phyloP scores from a whole-genome alignment of 2,329 filamentous ascomycete genomes.

The Exophiala mesophila region DNA sequence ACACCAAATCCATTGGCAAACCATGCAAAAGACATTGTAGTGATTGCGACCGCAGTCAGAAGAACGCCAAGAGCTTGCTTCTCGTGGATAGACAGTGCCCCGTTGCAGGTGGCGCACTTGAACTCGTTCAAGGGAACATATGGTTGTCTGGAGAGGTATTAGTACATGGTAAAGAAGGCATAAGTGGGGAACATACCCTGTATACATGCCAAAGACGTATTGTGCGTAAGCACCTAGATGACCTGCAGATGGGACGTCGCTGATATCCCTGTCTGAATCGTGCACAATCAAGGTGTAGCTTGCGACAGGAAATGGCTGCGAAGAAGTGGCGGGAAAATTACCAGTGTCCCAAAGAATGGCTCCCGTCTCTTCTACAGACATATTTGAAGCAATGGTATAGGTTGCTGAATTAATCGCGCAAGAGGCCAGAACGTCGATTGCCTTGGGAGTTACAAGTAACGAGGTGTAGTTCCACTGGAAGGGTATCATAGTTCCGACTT shows the following conservation, averaged over 20 bases:
- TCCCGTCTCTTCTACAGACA: constrained; percentile 50
- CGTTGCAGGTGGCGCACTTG: constrained; percentile 53
- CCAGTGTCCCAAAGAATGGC: constrained; percentile 58
- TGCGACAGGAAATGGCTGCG: constrained; percentile 51
- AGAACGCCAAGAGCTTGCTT: constrained; percentile 53
- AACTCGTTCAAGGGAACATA: constrained; percentile 39
- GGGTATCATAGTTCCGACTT: constrained; percentile 58
- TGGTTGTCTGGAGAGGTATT: constrained; percentile 18
- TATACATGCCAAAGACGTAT: constrained; percentile 61
- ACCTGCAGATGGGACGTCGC: constrained; percentile 49
- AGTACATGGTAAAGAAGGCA: background rate
- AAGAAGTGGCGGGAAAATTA: constrained; percentile 46
- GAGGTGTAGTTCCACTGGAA: constrained; percentile 65
- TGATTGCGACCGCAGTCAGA: constrained; percentile 52
- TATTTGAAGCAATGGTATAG: constrained; percentile 59
- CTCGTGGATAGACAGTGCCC: constrained; percentile 49
- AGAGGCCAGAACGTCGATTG: constrained; percentile 58
- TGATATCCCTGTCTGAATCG: constrained; percentile 51
- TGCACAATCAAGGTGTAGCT: constrained; percentile 61
- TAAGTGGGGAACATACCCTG: constrained; percentile 31
- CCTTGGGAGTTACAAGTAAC: constrained; percentile 53
- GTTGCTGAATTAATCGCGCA: constrained; percentile 55
- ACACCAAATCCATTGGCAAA: constrained; percentile 42
- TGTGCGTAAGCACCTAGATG: constrained; percentile 49
- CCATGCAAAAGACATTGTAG: constrained; percentile 54